These are phyloP conservation scores for Prosopis cineraria DNA, from an alignment of 306 rosid species.

Conservation along the genomic window DNA sequence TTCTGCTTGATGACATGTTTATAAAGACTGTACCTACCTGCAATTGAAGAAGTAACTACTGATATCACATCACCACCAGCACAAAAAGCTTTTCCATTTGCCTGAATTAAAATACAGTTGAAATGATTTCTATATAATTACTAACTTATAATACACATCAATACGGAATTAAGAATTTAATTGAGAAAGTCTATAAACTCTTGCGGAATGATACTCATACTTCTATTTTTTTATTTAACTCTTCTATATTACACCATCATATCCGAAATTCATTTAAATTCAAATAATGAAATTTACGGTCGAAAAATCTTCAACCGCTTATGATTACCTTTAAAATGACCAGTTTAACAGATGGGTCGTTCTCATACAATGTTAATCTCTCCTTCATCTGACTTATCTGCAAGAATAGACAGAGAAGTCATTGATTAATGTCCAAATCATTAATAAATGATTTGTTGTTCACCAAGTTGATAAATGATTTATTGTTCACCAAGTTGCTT, in stretches of 20 bases:
- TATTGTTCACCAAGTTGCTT: not conserved
- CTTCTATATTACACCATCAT: not conserved
- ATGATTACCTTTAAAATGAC: constrained; percentile 37
- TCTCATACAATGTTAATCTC: constrained; percentile 30
- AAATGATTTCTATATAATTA: not conserved
- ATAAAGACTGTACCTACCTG: not conserved
- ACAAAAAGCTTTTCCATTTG: not conserved
- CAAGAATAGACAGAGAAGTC: not conserved
- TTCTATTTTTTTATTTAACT: too few species aligned
- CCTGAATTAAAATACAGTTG: not conserved
- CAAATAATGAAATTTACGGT: not conserved
- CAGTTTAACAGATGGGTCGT: constrained; percentile 27
- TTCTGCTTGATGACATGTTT: too few species aligned
- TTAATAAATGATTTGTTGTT: not conserved
- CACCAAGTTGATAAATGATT: not conserved
- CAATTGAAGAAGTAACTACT: not conserved
- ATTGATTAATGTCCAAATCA: not conserved
- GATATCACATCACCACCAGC: not conserved
- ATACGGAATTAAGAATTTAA: too few species aligned
- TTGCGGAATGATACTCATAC: not conserved
- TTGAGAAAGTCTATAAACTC: too few species aligned
- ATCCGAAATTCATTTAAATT: not conserved
- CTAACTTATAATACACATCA: not conserved
- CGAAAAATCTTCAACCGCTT: not conserved
- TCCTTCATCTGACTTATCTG: not conserved